Conservation (phyloP, 2,329 filamentous ascomycete genomes). For the Aspergillus fumigatiaffinis region DNA sequence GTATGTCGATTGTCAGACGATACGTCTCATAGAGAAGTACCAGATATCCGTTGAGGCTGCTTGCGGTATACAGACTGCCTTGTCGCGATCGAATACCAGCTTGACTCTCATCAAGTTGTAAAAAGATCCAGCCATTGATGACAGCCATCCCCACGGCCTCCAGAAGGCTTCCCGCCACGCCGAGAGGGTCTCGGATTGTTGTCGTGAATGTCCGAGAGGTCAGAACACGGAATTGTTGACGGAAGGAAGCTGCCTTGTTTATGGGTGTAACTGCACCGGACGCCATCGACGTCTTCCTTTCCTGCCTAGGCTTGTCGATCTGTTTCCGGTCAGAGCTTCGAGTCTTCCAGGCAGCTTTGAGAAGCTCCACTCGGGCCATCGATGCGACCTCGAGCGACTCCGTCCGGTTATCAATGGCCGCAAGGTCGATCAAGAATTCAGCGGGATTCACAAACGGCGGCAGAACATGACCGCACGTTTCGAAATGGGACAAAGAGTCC, state of each 20-base stretch:
- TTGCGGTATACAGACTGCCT: constrained; percentile 68
- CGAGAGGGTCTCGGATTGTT: constrained; percentile 72
- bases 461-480: constrained; percentile 55
- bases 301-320: background rate
- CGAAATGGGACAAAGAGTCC: constrained; percentile 63
- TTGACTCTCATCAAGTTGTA: constrained; percentile 60
- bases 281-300: constrained; percentile 1
- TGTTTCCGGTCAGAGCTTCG: background rate
- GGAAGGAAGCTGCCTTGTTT: constrained; percentile 51
- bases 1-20: constrained; percentile 69
- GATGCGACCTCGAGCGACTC: constrained; percentile 62
- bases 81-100: constrained; percentile 70
- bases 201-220: constrained; percentile 67
- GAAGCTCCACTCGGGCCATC: constrained; percentile 54
- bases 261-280: constrained; percentile 3
- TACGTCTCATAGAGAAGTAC: constrained; percentile 74
- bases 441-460: constrained; percentile 74
- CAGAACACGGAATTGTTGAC: constrained; percentile 61
- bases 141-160: constrained; percentile 69
- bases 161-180: constrained; percentile 65
- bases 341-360: constrained; percentile 58
- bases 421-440: constrained; percentile 70
- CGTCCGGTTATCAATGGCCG: constrained; percentile 69
- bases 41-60: constrained; percentile 70
- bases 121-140: constrained; percentile 70